Evolutionary conservation across 208 protist species (phyloP), one percentile per base, ranked within the genome.

Genomic region (Leishmania guyanensis): DNA sequence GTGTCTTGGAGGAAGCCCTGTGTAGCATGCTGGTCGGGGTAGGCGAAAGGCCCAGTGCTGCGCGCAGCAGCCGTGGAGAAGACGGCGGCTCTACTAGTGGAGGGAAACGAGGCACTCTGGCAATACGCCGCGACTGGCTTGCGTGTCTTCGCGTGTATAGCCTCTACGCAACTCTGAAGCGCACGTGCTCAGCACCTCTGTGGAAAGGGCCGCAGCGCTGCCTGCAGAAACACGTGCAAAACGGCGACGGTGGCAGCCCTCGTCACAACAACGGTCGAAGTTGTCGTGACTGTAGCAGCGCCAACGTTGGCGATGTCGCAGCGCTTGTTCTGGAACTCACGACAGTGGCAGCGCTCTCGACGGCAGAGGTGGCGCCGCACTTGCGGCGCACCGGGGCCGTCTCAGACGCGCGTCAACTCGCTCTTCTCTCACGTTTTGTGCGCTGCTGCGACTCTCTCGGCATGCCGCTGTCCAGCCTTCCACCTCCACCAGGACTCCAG

Each of bases 1-100:
- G 76, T 46, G 80, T 84, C 36, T 48, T 78, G 53, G 80, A 84
- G 56, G 80, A 84, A 6, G 62, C 58, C 5, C 75, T 84, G 46
- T 77, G 70, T 43, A 4, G 3, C 2, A 60, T 60, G 54, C 70
- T 82, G 4, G 26, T 58, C 9, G 12, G 8, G 9, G 5, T 53
- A 10, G n/a, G 22, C 48, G 69, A 36, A 17, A 26, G 53, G 6
- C 43, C 8, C 12, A 16, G 69, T 51, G 46, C 22, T 54, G 68
- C 68, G 22, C 66, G 16, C 12, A 20, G 68, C 29, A 46, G 39
- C 51, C 29, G 78, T 22, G n/a, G 69, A 22, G 36, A 29, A 51
- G 22, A 16, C 54, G 14, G 69, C 17, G n/a, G 1, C 12, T 17
- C 39, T 5, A 14, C 39, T 3, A 71, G 66, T 39, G 17, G 66